Evolutionary conservation across 768 basidiomycete species (phyloP), one percentile per base, ranked within the genome.

Genomic region (Suillus placidus): DNA sequence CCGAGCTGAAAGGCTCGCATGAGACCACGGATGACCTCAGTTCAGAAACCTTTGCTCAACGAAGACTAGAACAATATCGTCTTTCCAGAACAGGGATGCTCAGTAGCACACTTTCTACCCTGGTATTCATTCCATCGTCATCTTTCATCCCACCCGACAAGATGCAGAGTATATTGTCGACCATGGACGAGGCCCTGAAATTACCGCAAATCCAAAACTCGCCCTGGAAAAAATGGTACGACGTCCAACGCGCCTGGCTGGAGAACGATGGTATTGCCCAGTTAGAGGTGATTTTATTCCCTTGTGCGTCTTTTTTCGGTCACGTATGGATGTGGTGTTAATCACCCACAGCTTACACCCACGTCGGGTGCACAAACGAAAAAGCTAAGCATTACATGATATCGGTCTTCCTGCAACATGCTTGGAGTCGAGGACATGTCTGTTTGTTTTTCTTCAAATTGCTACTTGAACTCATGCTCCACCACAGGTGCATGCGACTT

Each of bases 191-290:
- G 9, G 66, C 68, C 0, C 12, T 71, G 42, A 62, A 56, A 45
- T 20, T 43, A 3, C 65, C 66, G 26, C 56, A 61, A 30, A 66
- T 71, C 26, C 64, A 62, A 40, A 60, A 69, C 35, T 67, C 67
- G 26, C 65, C 66, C n/a, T 66, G 63, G 20, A 70, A 60, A 60
- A 37, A 49, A 23, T 51, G 66, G 64, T 68, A 69, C 30, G 63
- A 69, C 1, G 30, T 72, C 30, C 72, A 66, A 35, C 34, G 69
- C 20, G 26, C 67, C 2, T 70, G 63, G 66, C 60, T 70, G 23
- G 73, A 65, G 47, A 71, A 71, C 23, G 64, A 71, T 38, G 60
- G 58, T 2, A 62, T 69, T 8, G 64, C 67, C 13, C 71, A 71
- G 35, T 20, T 67, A 52, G 68, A 66, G 62, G 69, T 69, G 32